Evolutionary conservation across 805 yeast species (phyloP).

Genomic region (Candida awuae): DNA sequence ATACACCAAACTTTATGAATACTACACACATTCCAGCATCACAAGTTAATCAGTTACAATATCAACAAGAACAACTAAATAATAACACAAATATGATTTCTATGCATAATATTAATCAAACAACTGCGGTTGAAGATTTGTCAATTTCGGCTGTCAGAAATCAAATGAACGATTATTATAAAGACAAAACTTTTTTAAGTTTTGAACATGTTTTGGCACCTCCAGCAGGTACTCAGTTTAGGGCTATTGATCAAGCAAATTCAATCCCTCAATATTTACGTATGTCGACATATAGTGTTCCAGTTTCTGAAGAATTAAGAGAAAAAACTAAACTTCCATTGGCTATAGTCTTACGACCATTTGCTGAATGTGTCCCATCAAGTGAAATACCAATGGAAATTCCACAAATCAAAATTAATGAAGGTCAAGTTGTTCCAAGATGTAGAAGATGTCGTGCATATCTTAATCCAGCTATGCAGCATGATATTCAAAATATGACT

Average conservation of each 20-base stretch:
- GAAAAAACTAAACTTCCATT: slow-evolving; percentile 68
- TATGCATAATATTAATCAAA: slow-evolving; percentile 5
- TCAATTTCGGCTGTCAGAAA: slow-evolving; percentile 31
- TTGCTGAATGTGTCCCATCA: slow-evolving; percentile 48
- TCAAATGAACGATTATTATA: slow-evolving; percentile 28
- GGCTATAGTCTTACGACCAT: slow-evolving; percentile 76
- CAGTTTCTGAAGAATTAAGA: slow-evolving; percentile 63
- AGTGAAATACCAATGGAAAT: slow-evolving; percentile 40
- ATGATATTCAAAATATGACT: slow-evolving; percentile 52
- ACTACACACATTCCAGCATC: neutral
- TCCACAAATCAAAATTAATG: slow-evolving; percentile 58
- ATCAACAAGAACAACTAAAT: slow-evolving; percentile 1
- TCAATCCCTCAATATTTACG: slow-evolving; percentile 76
- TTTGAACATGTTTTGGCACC: slow-evolving; percentile 80
- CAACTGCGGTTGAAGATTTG: slow-evolving; percentile 20
- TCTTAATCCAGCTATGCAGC: slow-evolving; percentile 75
- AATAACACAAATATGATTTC: neutral
- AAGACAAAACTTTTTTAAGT: slow-evolving; percentile 50
- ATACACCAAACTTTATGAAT: neutral
- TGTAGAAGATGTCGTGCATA: slow-evolving; percentile 90
- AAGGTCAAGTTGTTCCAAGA: slow-evolving; percentile 65
- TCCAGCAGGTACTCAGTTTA: slow-evolving; percentile 61
- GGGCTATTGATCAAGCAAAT: slow-evolving; percentile 72
- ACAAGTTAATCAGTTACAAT: neutral
- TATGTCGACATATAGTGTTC: slow-evolving; percentile 74